Evolutionary conservation across 1,139 yeast genomes (phyloP), one percentile per base, ranked within the genome.

Genomic region (Candida pseudoviswanathii): DNA sequence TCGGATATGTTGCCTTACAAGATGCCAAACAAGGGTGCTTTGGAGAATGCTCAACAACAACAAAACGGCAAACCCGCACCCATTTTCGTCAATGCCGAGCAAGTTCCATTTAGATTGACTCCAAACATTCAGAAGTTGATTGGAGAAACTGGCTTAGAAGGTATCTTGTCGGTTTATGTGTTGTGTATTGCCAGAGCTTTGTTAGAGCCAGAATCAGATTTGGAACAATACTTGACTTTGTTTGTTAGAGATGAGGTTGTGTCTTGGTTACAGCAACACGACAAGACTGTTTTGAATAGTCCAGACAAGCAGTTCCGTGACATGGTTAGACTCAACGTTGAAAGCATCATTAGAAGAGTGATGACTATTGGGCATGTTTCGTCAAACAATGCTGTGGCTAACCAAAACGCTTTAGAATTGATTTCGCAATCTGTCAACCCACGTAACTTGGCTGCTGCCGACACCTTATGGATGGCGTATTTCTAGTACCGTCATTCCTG

Each of bases 341-440:
- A 90, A 40, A 75, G 88, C 46, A 87, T 95, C 43, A 84, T 86
- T 50, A 88, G 90, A 68, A 68, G 84, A 51, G 81, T 79, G 27
- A 70, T 81, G 43, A 85, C 86, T 46, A 75, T 95, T 72, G 92
- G 96, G 2, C 96, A 88, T 62, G 78, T 85, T 43, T 86, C 92
- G 25, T 83, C 85, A 31, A 84, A 88, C 24, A 84, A 87, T 26
- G 69, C 77, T 8, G 95, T 95, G 11, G 90, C 96, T n/a, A 90
- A 97, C 44, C 99, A 94, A 65, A 87, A 89, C 54, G 90, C 92
- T 33, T 80, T 94, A 58, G 98, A 94, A 59, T 80, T 94, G 63
- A 90, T 95, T 48, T 87, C 96, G 3, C 95, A 89, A 62, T 98
- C 99, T 4, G 99, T 94, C 10, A 94, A 92, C 63, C 98, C 99